Conservation (phyloP, 2,329 filamentous ascomycete species). For the Thelonectria blattea region DNA sequence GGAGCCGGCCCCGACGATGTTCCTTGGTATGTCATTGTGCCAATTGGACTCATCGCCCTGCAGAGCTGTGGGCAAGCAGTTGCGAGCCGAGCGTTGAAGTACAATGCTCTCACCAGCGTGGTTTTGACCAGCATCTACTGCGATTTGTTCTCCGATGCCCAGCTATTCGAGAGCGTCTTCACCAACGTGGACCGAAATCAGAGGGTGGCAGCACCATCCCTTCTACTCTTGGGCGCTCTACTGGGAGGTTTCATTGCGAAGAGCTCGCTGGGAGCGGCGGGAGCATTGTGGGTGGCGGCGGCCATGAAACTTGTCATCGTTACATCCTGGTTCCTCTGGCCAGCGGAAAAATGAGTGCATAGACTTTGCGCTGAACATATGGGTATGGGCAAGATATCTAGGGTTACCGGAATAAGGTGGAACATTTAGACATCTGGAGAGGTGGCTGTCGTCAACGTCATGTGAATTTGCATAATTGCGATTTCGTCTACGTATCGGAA, state of each 20-base stretch:
- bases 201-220: conserved; percentile 54
- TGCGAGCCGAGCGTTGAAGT: conserved; percentile 72
- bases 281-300: conserved; percentile 65
- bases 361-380: no score
- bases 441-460: no score
- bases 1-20: conserved; percentile 50
- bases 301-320: conserved; percentile 62
- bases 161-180: conserved; percentile 48
- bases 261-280: conserved; percentile 54
- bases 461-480: no score
- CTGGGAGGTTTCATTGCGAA: conserved; percentile 57
- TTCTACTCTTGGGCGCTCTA: conserved; percentile 58
- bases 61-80: conserved; percentile 81
- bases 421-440: no score
- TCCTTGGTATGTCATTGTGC: conserved; percentile 67
- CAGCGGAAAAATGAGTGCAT: conserved; percentile 44
- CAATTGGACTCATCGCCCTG: conserved; percentile 74
- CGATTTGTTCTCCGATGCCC: conserved; percentile 73
- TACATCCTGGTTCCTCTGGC: conserved; percentile 67
- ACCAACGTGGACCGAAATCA: conserved; percentile 58
- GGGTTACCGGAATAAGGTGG: not conserved
- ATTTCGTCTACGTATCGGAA: no score
- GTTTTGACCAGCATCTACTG: conserved; percentile 84
- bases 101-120: conserved; percentile 75
- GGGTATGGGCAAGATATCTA: not conserved